Evolutionary conservation across 75 land plant species (phyloP).

Genomic region (Cunninghamia lanceolata): DNA sequence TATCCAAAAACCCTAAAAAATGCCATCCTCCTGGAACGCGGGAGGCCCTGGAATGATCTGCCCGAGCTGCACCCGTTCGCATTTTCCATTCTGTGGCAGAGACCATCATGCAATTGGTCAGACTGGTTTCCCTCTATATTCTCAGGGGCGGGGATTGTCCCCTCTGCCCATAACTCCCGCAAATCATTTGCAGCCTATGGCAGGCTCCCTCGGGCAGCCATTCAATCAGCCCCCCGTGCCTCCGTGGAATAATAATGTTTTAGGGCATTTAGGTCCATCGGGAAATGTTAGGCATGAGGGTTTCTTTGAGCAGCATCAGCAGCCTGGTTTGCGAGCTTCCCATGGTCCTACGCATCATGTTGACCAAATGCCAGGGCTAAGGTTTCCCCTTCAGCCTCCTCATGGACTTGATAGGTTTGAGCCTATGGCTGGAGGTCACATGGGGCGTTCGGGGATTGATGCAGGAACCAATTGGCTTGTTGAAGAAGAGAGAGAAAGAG

Average conservation of each 20-base stretch:
- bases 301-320: background rate
- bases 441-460: background rate
- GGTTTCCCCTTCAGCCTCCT: background rate
- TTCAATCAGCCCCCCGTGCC: background rate
- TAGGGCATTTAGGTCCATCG: constrained; percentile 1
- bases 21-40: background rate
- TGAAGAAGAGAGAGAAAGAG: constrained; percentile 11
- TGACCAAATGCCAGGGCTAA: background rate
- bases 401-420: background rate
- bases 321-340: background rate
- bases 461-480: background rate
- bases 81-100: constrained; percentile 53
- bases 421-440: background rate
- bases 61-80: constrained; percentile 40
- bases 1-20: background rate
- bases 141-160: background rate
- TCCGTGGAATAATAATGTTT: background rate
- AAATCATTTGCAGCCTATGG: background rate
- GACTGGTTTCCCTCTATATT: background rate
- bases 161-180: background rate
- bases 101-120: background rate
- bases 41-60: constrained; percentile 18
- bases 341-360: background rate
- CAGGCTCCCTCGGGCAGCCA: background rate
- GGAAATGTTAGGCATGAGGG: background rate